Evolutionary conservation across 345 rosid species (phyloP).

Genomic region (Linum lewisii): DNA sequence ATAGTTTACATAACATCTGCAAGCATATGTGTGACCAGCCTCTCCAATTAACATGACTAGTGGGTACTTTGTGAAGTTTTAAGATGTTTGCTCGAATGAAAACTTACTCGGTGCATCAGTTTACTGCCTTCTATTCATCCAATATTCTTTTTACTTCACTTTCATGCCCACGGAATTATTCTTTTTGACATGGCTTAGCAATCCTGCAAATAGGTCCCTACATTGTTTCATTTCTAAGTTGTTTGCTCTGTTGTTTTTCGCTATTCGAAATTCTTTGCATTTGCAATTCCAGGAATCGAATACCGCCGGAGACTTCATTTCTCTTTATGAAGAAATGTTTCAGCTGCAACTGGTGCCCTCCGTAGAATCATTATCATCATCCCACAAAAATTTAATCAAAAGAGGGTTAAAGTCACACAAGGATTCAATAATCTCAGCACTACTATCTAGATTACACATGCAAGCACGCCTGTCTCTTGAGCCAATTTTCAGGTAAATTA

Average conservation of each 20-base stretch:
- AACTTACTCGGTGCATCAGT: too few relatives aligned
- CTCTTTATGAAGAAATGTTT: conserved; percentile 55
- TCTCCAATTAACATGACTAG: neutral
- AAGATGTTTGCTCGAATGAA: neutral
- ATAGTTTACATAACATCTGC: neutral
- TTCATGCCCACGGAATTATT: neutral
- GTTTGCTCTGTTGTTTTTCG: neutral
- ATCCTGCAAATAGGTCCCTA: neutral
- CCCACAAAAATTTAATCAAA: too few relatives aligned
- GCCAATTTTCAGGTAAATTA: conserved; percentile 65
- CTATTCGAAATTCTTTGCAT: neutral
- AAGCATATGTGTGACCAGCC: neutral
- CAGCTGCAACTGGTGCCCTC: too few relatives aligned
- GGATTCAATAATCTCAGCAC: conserved; percentile 55
- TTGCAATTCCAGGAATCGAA: conserved; percentile 56
- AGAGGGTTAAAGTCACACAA: conserved; percentile 40
- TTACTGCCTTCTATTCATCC: too few relatives aligned
- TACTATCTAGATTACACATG: conserved; percentile 60
- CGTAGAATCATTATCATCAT: too few relatives aligned
- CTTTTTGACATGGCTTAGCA: neutral
- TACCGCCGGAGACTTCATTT: conserved; percentile 85
- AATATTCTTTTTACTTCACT: neutral
- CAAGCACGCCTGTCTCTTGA: conserved; percentile 82
- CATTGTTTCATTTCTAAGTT: too few relatives aligned
- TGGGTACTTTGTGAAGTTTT: neutral